Evolutionary conservation across 75 land plant species (phyloP), one percentile per base, ranked within the genome.

Genomic region (Pseudotsuga menziesii): DNA sequence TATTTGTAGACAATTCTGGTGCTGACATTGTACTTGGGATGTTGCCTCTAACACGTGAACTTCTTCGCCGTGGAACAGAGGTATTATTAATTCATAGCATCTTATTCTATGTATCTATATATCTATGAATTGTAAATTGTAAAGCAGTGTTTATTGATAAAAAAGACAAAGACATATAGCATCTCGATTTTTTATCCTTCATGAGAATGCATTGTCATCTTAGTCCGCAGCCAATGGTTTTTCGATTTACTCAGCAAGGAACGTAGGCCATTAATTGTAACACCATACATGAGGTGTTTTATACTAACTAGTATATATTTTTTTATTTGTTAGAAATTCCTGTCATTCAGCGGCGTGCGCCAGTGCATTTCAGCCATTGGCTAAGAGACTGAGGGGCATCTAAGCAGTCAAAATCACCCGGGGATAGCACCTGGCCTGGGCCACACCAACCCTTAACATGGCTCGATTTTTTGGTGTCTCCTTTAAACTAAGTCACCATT

Each of bases 1-100:
- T 96, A 7, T 96, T 96, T 90, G 99, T 96, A 41, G 99, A 96
- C 86, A 96, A 96, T 79, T 92, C 99, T 15, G 99, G 99, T 80
- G 98, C 99, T 75, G 99, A 97, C 81, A 59, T 94, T 81, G 92
- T 97, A 58, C 88, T 97, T 36, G 99, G 99, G 27, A 97, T 97
- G 98, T 85, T 97, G 58, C 99, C 99, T 27, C 83, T 97, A 13
- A 95, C 99, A 61, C 80, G 99, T 12, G 99, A 97, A 80, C 91
- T 97, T 35, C 90, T 97, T 29, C 83, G 99, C 76, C 90, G 89
- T 82, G 99, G 99, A 73, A 97, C 98, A 76, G 99, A 97, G 87
- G 97, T 94, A 79, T 69, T 81, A 48, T 76, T 61, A 5, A 15
- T 64, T 32, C 69, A 64, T 41, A 39, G 22, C 23, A 69, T 69